Conservation (phyloP, 148 eudicot genomes). For the Dianthus caryophyllus region DNA sequence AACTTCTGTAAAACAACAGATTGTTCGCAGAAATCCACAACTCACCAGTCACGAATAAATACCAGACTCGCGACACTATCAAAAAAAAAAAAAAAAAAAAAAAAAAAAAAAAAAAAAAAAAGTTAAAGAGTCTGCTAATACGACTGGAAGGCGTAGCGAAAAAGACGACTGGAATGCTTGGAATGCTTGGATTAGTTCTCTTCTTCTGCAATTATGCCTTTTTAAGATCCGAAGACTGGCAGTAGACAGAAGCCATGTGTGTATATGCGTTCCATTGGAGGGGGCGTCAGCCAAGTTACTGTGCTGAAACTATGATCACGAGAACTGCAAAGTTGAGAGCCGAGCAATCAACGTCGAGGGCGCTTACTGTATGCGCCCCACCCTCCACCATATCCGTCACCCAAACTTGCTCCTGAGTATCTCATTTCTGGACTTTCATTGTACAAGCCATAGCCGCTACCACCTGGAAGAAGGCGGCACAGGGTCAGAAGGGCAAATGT, state of each 20-base stretch:
- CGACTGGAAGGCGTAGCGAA: background rate
- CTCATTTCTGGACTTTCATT: slow-evolving; percentile 55
- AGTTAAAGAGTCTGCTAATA: background rate
- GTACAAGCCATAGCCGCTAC: slow-evolving; percentile 50
- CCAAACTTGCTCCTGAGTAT: slow-evolving; percentile 43
- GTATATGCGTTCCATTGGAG: background rate
- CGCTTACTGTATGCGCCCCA: slow-evolving; percentile 57
- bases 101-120: background rate
- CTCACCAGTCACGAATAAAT: background rate
- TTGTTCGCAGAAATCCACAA: no score
- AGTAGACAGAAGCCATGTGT: background rate
- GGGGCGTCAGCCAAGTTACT: background rate
- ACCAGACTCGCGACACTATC: background rate
- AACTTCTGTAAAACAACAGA: no score
- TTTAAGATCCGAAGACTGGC: slow-evolving; percentile 7
- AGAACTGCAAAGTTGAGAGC: background rate
- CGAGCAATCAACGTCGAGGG: slow-evolving; percentile 23
- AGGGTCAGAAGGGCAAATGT: background rate
- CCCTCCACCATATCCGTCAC: slow-evolving; percentile 45
- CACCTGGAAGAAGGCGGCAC: slow-evolving; percentile 29
- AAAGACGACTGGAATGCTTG: no score
- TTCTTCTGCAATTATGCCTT: background rate
- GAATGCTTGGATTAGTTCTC: background rate
- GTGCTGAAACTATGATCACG: background rate
- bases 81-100: background rate